Conservation (phyloP, 2,329 filamentous ascomycete species). For the Neopestalotiopsis rosae region DNA sequence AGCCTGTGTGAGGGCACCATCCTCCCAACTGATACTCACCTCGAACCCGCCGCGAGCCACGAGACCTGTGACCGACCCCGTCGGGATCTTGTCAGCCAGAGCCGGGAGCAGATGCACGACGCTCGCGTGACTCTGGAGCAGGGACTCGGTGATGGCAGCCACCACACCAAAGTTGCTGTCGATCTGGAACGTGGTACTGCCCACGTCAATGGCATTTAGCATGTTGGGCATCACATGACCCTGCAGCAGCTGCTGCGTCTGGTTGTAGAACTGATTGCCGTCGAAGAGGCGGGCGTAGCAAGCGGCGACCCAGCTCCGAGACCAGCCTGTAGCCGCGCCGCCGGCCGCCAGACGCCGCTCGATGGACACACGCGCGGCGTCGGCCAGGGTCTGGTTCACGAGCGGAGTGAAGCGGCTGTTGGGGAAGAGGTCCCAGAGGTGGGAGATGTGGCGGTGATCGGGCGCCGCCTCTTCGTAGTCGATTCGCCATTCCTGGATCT, state of each 20-base stretch:
- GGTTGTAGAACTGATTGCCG: conserved; percentile 13
- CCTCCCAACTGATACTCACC: conserved; percentile 20
- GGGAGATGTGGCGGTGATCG: conserved; percentile 50
- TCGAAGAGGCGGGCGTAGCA: conserved; percentile 28
- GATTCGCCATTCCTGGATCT: conserved; percentile 18
- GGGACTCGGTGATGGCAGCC: conserved; percentile 50
- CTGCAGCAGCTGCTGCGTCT: conserved; percentile 8
- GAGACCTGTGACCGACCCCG: conserved; percentile 15
- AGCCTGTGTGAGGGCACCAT: neutral
- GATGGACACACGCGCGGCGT: conserved; percentile 8
- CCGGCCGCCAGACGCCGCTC: conserved; percentile 36
- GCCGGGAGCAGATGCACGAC: conserved; percentile 22
- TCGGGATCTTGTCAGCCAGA: conserved; percentile 14
- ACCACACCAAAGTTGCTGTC: conserved; percentile 55
- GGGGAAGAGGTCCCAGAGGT: conserved; percentile 49
- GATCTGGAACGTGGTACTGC: conserved; percentile 51
- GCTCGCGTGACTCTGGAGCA: conserved; percentile 42
- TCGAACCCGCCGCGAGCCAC: conserved; percentile 22
- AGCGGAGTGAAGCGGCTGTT: conserved; percentile 42
- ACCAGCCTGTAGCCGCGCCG: conserved; percentile 53
- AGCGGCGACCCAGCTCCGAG: conserved; percentile 51
- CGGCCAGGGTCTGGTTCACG: conserved; percentile 32
- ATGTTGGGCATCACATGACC: conserved; percentile 16
- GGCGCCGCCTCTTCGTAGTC: conserved; percentile 39
- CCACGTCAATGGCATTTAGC: conserved; percentile 32